Base-by-base conservation (phyloP, 441 rosid genomes). In the Adansonia madagascariensis region DNA sequence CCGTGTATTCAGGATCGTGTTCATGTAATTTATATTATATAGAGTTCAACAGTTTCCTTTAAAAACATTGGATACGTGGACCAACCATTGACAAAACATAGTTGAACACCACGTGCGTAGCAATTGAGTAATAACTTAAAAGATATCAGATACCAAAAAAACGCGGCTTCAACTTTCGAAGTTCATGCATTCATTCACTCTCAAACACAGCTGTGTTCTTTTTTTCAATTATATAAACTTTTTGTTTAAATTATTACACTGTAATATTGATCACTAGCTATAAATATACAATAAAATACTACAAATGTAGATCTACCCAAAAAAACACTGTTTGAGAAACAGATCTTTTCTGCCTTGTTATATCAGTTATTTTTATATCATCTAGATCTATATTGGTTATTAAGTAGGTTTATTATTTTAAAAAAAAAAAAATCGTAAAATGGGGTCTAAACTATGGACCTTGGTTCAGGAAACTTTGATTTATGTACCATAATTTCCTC, bases 91-190 rank as follows among this genome's bases (percentile, higher is more conserved):
- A 67, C 59, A 52, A 50, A 77, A 15, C 20, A 68, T 0, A 67
- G 74, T 62, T 78, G 70, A 73, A 73, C 24, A 8, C 46, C 2
- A 66, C 52, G 53, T 61, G 78, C 77, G 46, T 68, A 46, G 46
- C 66, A 55, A 11, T 47, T 47, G 69, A 35, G 75, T 55, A 24
- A 24, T 24, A 24, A 24, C 27, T 72, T 17, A 71, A 60, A 55
- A 17, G 47, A 71, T n/a, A 20, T 0, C 12, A 55, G 62, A 12
- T 71, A 63, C 31, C 56, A 15, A 5, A 24, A 49, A 50, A 75
- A 89, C 94, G 91, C 94, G 91, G 75, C 87, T 87, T 88, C 87
- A 15, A 24, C 83, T 79, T 82, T 79, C 85, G 67, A 80, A 15
- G 80, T 82, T 70, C 83, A 84, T 79, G 86, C 79, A 50, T 79